Conservation (phyloP, 202 grass and related monocot species). For the Schoenoplectus tabernaemontani region DNA sequence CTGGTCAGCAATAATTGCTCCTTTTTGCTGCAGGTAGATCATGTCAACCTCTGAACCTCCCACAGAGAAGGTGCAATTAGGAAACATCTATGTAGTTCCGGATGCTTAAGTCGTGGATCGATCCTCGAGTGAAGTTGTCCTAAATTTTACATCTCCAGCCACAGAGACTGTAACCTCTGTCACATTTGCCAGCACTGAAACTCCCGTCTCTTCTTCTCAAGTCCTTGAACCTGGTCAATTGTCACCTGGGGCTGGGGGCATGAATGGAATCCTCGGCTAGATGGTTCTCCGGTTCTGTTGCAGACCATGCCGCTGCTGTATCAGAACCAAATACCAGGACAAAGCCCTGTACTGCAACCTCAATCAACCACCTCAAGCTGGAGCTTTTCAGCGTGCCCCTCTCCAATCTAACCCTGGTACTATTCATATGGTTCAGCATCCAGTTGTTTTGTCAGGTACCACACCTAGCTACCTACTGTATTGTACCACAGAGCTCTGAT, state of each 20-base stretch:
- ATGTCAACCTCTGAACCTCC: slow-evolving; percentile 6
- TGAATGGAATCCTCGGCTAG: slow-evolving; percentile 29
- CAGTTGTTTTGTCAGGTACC: slow-evolving; percentile 34
- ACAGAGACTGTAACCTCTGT: slow-evolving; percentile 6
- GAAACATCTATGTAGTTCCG: slow-evolving; percentile 1
- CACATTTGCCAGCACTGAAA: background rate
- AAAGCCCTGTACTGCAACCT: slow-evolving; percentile 40
- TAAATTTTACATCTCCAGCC: background rate
- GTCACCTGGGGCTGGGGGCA: background rate
- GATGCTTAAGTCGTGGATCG: background rate
- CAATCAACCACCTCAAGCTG: slow-evolving; percentile 61
- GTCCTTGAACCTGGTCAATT: slow-evolving; percentile 17
- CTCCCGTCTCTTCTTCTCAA: slow-evolving; percentile 16
- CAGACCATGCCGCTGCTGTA: slow-evolving; percentile 36
- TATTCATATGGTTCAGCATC: slow-evolving; percentile 35
- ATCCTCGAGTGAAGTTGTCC: background rate
- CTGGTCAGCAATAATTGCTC: background rate
- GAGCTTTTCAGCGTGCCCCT: slow-evolving; percentile 54
- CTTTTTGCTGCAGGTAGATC: slow-evolving; percentile 10
- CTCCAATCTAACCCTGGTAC: slow-evolving; percentile 46
- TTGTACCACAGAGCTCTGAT: slow-evolving; percentile 33
- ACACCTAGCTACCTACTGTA: slow-evolving; percentile 19
- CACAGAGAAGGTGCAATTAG: background rate
- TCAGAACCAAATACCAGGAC: slow-evolving; percentile 27
- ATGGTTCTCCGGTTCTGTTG: slow-evolving; percentile 33